phyloP scores from a whole-genome alignment of 164 flowering plant genomes.

The Chloranthus sessilifolius region DNA sequence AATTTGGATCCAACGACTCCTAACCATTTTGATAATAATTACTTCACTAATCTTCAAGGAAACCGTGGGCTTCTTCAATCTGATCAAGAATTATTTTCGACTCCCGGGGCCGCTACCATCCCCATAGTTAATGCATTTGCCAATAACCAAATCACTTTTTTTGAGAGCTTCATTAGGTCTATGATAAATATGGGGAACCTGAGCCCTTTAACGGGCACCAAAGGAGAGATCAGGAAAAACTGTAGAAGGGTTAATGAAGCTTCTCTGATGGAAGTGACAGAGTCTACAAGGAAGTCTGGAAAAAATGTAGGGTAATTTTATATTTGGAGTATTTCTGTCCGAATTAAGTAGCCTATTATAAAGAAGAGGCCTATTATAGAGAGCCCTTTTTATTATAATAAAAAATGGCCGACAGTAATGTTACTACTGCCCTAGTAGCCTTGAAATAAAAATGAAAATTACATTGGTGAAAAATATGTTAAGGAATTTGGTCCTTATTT shows the following conservation, averaged over 20 bases:
- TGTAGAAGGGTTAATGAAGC: conserved; percentile 12
- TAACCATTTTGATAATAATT: conserved; percentile 10
- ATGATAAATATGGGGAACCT: conserved; percentile 22
- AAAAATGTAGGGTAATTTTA: too few species aligned
- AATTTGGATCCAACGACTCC: conserved; percentile 15
- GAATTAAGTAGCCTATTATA: too few species aligned
- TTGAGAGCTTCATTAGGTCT: conserved; percentile 14
- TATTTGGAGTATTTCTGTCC: too few species aligned
- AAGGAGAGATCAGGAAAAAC: conserved; percentile 14
- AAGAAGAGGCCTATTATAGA: too few species aligned
- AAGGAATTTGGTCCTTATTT: too few species aligned
- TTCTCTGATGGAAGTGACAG: too few species aligned
- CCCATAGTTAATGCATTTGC: conserved; percentile 12
- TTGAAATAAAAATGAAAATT: too few species aligned
- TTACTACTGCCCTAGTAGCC: too few species aligned
- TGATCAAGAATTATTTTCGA: conserved; percentile 17
- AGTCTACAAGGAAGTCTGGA: too few species aligned
- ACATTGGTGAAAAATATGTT: too few species aligned
- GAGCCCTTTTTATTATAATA: too few species aligned
- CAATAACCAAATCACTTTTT: conserved; percentile 13
- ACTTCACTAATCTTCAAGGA: conserved; percentile 18
- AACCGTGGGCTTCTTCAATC: conserved; percentile 15
- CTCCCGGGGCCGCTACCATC: conserved; percentile 8
- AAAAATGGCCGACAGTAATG: too few species aligned
- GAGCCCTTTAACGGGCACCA: conserved; percentile 15